phyloP scores from a whole-genome alignment of 805 yeast genomes.

The Hanseniaspora nectarophila region DNA sequence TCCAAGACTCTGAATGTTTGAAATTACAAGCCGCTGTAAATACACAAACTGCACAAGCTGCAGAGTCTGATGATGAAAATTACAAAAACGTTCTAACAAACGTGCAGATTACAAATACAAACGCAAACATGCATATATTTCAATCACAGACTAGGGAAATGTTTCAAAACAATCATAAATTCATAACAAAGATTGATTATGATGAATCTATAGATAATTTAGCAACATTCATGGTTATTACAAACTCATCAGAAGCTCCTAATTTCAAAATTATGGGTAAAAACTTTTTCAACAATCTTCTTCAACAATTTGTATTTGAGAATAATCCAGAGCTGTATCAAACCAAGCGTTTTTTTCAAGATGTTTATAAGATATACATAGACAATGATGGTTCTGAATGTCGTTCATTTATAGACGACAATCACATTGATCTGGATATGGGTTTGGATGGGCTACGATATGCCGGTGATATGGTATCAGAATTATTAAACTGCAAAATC shows the following conservation, averaged over 20 bases:
- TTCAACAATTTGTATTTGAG: slow-evolving; percentile 10
- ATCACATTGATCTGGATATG: slow-evolving; percentile 12
- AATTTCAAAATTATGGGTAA: slow-evolving; percentile 11
- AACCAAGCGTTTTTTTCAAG: background rate
- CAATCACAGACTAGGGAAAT: slow-evolving; percentile 2
- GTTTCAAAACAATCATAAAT: background rate
- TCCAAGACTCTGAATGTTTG: background rate
- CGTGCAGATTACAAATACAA: background rate
- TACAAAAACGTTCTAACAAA: background rate
- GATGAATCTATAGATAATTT: background rate
- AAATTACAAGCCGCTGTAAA: background rate
- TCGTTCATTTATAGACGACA: background rate
- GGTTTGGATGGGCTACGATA: slow-evolving; percentile 1
- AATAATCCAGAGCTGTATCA: background rate
- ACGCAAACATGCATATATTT: background rate
- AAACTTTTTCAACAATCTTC: slow-evolving; percentile 7
- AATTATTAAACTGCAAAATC: background rate
- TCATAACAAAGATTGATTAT: background rate
- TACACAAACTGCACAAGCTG: background rate
- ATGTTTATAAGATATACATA: slow-evolving; percentile 5
- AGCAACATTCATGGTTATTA: background rate
- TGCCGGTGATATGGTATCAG: background rate
- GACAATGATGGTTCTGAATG: slow-evolving; percentile 5
- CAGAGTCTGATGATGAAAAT: background rate
- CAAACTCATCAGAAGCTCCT: slow-evolving; percentile 9